Percentiles rank a stretch among this genome's conserved stretches.
Evolutionary conservation across 202 grass and related monocot genomes (phyloP).

Genomic region (Bolboschoenoplectus hybrid): DNA sequence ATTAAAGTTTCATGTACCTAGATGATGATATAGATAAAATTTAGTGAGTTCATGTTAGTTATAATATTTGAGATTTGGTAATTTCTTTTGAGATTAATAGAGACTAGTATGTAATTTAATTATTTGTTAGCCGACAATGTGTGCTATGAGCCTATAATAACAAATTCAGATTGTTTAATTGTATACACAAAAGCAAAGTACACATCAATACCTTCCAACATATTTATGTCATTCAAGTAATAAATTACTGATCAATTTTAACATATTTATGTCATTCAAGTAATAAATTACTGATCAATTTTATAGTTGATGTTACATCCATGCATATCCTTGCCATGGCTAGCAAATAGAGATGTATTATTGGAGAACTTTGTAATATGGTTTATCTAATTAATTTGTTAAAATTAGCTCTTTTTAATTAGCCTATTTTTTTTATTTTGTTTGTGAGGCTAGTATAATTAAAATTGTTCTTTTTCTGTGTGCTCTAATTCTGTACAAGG

Average conservation of each 20-base stretch:
- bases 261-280: background rate
- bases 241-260: background rate
- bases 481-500: background rate
- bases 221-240: background rate
- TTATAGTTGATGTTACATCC: background rate
- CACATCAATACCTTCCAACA: background rate
- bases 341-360: background rate
- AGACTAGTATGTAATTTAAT: background rate
- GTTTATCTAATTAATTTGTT: background rate
- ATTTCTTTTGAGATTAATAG: background rate
- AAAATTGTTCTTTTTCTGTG: background rate
- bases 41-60: constrained; percentile 21
- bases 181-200: background rate
- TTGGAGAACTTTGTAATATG: background rate
- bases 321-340: background rate
- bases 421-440: background rate
- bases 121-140: background rate
- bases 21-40: constrained; percentile 8
- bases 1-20: constrained; percentile 19
- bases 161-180: background rate
- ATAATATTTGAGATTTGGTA: constrained; percentile 24
- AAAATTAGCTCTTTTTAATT: background rate
- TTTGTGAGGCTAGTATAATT: background rate
- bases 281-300: background rate
- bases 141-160: background rate